Evolutionary conservation across 192 early-diverging fungal genomes (phyloP).

Genomic region (Umbelopsis vinacea): DNA sequence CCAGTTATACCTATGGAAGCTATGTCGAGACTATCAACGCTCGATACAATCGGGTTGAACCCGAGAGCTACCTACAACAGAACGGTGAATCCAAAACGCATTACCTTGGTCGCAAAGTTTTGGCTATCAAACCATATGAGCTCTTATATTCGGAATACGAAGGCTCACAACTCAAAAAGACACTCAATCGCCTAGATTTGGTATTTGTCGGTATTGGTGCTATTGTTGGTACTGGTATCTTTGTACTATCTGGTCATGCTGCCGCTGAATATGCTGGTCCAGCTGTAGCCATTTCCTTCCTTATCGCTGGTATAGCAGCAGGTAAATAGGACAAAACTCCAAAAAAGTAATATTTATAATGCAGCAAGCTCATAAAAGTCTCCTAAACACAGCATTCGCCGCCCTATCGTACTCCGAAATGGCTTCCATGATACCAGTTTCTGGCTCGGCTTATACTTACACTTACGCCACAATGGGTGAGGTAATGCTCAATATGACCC

Average conservation of each 20-base stretch:
- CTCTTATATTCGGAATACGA: conserved; percentile 28
- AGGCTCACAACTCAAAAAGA: conserved; percentile 29
- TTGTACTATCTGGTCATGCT: conserved; percentile 59
- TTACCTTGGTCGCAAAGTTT: conserved; percentile 26
- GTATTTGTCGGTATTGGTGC: conserved; percentile 40
- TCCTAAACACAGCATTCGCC: conserved; percentile 50
- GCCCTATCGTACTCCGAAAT: conserved; percentile 88
- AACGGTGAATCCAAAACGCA: conserved; percentile 21
- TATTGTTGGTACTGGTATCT: conserved; percentile 45
- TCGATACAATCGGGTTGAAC: conserved; percentile 29
- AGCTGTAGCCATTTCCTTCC: conserved; percentile 78
- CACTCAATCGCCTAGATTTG: conserved; percentile 23
- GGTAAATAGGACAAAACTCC: conserved; percentile 36
- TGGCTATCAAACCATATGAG: conserved; percentile 39
- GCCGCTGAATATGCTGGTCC: conserved; percentile 83
- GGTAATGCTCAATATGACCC: conserved; percentile 16
- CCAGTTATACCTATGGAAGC: conserved; percentile 6
- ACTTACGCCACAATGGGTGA: conserved; percentile 89
- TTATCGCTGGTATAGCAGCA: conserved; percentile 76
- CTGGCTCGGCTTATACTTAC: conserved; percentile 88
- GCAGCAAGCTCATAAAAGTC: not conserved
- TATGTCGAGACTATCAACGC: conserved; percentile 7
- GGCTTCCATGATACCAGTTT: conserved; percentile 83
- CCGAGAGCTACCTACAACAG: conserved; percentile 32
- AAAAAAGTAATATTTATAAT: too few relatives aligned